phyloP scores from a whole-genome alignment of 345 rosid genomes.

The Gossypium anomalum region DNA sequence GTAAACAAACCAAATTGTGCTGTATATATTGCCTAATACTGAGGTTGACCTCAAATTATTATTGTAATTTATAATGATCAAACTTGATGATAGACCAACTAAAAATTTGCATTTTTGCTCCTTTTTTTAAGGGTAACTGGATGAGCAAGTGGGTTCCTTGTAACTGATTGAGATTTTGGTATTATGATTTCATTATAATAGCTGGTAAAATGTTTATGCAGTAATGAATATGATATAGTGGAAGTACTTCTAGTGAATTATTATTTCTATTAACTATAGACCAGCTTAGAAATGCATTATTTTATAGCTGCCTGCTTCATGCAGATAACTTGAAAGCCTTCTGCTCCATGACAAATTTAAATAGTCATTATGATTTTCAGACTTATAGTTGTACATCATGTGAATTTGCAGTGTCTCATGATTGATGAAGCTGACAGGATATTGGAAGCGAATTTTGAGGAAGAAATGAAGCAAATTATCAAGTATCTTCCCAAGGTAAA shows the following conservation, averaged over 20 bases:
- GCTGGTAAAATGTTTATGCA: not conserved
- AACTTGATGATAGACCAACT: not conserved
- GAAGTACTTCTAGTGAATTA: not conserved
- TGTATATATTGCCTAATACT: not conserved
- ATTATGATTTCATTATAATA: not conserved
- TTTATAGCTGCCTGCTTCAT: not conserved
- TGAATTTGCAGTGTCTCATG: constrained; percentile 61
- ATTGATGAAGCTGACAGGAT: constrained; percentile 98
- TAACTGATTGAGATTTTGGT: not conserved
- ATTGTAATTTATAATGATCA: not conserved
- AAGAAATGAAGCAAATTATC: constrained; percentile 91
- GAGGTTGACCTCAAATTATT: not conserved
- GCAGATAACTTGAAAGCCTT: not conserved
- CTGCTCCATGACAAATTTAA: not conserved
- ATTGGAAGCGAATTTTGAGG: constrained; percentile 94
- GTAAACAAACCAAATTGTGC: not conserved
- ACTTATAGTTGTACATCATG: not conserved
- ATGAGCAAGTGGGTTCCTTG: not conserved
- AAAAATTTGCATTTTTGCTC: not conserved
- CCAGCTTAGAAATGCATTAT: not conserved
- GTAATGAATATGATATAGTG: not conserved
- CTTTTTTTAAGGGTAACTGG: not conserved
- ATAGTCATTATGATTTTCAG: not conserved
- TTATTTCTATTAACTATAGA: not conserved
- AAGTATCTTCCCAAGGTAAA: constrained; percentile 81